phyloP scores from a whole-genome alignment of 225 moss, liverwort and hornwort species.

The Bryum argenteum region DNA sequence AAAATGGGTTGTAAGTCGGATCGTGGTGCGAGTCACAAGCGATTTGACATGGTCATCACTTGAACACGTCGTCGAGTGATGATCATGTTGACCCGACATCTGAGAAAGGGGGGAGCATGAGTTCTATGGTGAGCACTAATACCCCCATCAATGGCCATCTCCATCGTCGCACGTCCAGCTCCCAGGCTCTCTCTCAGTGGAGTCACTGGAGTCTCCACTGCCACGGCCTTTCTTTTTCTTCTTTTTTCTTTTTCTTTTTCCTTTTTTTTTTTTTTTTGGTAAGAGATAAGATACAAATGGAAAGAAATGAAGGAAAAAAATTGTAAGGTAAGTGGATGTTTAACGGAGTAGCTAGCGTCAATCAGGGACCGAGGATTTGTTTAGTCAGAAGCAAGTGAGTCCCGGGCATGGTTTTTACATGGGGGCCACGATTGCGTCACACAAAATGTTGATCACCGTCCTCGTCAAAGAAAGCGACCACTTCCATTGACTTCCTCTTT shows the following conservation, averaged over 20 bases:
- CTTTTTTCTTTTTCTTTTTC: too few relatives aligned
- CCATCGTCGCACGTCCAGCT: constrained; percentile 21
- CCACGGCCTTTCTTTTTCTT: background rate
- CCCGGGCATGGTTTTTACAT: background rate
- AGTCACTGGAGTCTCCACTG: constrained; percentile 8
- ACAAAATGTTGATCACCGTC: background rate
- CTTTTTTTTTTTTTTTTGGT: too few relatives aligned
- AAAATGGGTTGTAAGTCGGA: background rate
- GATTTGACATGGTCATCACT: constrained; percentile 38
- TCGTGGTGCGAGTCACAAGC: background rate
- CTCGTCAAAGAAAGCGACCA: constrained; percentile 28
- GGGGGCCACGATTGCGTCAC: background rate
- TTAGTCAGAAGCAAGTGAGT: too few relatives aligned
- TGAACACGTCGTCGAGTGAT: constrained; percentile 25
- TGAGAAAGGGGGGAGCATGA: constrained; percentile 12
- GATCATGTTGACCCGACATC: constrained; percentile 37
- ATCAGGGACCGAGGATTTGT: background rate
- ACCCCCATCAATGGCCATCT: constrained; percentile 38
- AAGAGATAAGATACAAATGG: too few relatives aligned
- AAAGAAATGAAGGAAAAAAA: too few relatives aligned
- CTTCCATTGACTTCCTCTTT: background rate
- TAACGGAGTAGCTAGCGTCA: too few relatives aligned
- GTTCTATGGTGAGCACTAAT: constrained; percentile 28
- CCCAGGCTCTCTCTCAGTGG: constrained; percentile 12
- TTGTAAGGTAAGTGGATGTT: background rate